These are phyloP conservation scores for Pichia phayaonensis DNA, from an alignment of 805 yeast genomes.

Conservation along the genomic window DNA sequence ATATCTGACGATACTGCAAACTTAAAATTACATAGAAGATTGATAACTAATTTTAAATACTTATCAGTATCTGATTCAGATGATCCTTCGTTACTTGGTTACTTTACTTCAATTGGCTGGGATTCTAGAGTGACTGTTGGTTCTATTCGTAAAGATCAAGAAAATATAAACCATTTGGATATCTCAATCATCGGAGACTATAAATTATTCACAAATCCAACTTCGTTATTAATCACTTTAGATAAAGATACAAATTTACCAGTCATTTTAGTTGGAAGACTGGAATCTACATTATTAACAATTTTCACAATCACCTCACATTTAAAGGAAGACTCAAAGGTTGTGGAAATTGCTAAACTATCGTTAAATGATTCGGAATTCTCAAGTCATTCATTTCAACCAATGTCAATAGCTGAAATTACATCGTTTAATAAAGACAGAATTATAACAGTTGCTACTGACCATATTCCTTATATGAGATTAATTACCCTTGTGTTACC, in stretches of 20 bases:
- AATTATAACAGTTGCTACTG: slow-evolving; percentile 56
- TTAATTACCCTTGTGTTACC: slow-evolving; percentile 48
- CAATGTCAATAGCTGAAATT: slow-evolving; percentile 36
- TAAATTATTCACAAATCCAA: slow-evolving; percentile 43
- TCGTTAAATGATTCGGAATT: slow-evolving; percentile 72
- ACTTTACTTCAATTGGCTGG: slow-evolving; percentile 52
- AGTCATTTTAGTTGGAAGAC: slow-evolving; percentile 45
- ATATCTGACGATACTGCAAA: not conserved
- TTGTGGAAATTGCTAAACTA: slow-evolving; percentile 36
- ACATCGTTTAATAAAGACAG: slow-evolving; percentile 8
- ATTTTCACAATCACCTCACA: slow-evolving; percentile 27
- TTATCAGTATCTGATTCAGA: slow-evolving; percentile 5
- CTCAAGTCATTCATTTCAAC: slow-evolving; percentile 54
- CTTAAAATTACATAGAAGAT: slow-evolving; percentile 25
- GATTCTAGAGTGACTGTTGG: slow-evolving; percentile 40
- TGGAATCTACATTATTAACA: slow-evolving; percentile 51
- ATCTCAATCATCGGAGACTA: slow-evolving; percentile 18
- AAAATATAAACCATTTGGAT: slow-evolving; percentile 8
- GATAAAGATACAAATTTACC: slow-evolving; percentile 22
- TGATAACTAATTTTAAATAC: slow-evolving; percentile 19
- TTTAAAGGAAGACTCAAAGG: slow-evolving; percentile 1
- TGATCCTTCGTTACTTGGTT: slow-evolving; percentile 17
- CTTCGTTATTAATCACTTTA: slow-evolving; percentile 35
- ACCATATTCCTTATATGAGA: slow-evolving; percentile 74
- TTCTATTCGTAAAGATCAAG: slow-evolving; percentile 1